Conservation (phyloP, 2,329 filamentous ascomycete species). For the Cladosporium austrohemisphaericum region DNA sequence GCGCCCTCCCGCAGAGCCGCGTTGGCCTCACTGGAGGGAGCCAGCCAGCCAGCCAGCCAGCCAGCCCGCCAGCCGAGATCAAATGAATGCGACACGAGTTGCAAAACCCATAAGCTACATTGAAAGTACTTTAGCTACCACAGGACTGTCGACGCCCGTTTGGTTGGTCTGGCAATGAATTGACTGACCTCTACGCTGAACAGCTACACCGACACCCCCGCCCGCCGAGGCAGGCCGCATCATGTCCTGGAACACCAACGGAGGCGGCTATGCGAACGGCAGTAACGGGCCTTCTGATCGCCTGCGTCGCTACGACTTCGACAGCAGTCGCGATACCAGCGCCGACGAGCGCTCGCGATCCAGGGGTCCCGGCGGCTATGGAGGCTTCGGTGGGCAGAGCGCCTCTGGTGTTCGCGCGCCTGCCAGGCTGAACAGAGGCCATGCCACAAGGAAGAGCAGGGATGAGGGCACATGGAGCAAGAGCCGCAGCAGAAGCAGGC, state of each 20-base stretch:
- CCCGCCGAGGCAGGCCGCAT: background rate
- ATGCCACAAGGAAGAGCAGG: conserved; percentile 40
- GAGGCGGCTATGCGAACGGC: conserved; percentile 29
- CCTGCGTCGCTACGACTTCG: conserved; percentile 34
- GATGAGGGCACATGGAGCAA: conserved; percentile 32
- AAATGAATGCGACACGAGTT: no score
- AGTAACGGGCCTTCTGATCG: conserved; percentile 16
- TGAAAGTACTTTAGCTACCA: no score
- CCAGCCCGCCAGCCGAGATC: no score
- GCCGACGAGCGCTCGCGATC: conserved; percentile 35
- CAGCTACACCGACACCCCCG: no score
- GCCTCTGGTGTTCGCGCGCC: conserved; percentile 24
- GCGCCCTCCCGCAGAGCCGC: no score
- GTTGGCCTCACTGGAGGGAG: no score
- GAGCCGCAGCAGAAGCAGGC: conserved; percentile 33
- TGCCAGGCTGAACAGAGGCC: conserved; percentile 41
- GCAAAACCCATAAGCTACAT: no score
- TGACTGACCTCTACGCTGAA: no score
- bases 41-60: no score
- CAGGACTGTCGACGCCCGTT: no score
- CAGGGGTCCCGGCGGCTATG: conserved; percentile 39
- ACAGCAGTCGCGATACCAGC: conserved; percentile 34
- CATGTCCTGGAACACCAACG: conserved; percentile 24
- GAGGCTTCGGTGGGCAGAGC: conserved; percentile 29
- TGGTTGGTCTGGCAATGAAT: no score